Evolutionary conservation across 2,329 filamentous ascomycete genomes (phyloP), one percentile per base, ranked within the genome.

Genomic region (Aspergillus sojae): DNA sequence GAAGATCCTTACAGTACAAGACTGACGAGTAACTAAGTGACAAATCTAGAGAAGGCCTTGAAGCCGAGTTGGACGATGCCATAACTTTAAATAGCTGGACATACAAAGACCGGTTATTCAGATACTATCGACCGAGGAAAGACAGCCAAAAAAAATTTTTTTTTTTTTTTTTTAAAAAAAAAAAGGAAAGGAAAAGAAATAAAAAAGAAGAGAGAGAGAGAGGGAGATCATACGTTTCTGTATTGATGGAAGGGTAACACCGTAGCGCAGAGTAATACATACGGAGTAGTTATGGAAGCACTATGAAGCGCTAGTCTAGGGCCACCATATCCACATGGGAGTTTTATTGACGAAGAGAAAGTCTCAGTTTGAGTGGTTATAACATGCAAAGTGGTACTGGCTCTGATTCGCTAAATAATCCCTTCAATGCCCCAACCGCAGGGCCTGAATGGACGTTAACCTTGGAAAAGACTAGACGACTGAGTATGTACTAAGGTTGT

Each of bases 361-460:
- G 58, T 60, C 52, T 60, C 58, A 55, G 46, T 39, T 53, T 53
- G 41, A 36, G 58, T 45, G 58, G 34, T 23, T 60, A 32, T 46
- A 45, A 60, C 23, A 54, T 50, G 58, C 41, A 32, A 53, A 43
- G 23, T 23, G 48, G 48, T 55, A 43, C n/a, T 16, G 39, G 36
- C 36, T 60, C 34, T 53, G 48, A 60, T 60, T 60, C 58, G 58
- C 36, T 36, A 9, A 50, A 45, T 19, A 26, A 23, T 55, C 21
- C 52, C n/a, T 39, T 55, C n/a, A 11, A 19, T 39, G 9, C 52
- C n/a, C 52, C 52, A 39, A 39, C 52, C 34, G 32, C 32, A 21
- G 16, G 32, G 21, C 32, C 32, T 39, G 32, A 54, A 34, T 30
- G 52, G 52, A 55, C n/a, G 48, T 5, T 48, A 3, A 6, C 34